Evolutionary conservation across 2,329 filamentous ascomycete species (phyloP).

Genomic region (Phaeosphaeria sp.): DNA sequence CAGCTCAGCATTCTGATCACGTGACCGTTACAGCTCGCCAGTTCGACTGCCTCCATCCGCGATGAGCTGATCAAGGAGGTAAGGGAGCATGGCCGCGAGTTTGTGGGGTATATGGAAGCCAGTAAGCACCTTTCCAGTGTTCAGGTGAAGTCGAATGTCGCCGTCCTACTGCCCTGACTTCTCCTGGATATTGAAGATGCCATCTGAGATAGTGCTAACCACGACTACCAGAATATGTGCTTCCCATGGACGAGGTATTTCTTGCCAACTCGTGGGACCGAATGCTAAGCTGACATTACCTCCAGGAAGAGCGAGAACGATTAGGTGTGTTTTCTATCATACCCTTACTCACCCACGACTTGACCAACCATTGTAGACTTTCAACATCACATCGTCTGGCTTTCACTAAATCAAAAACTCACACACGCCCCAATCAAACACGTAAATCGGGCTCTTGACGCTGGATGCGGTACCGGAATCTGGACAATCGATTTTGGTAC

Average conservation of each 20-base stretch:
- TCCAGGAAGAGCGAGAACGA: constrained; percentile 18
- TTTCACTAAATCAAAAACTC: constrained; percentile 45
- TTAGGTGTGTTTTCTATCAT: constrained; percentile 4
- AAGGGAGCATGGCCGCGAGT: constrained; percentile 16
- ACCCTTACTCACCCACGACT: neutral
- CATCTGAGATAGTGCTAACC: constrained; percentile 3
- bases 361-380: constrained; percentile 18
- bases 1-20: neutral
- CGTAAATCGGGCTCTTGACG: constrained; percentile 43
- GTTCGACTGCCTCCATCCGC: constrained; percentile 15
- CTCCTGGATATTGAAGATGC: too few species aligned
- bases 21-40: constrained; percentile 6
- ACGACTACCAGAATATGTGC: constrained; percentile 16
- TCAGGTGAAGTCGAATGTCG: neutral
- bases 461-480: constrained; percentile 49
- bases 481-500: constrained; percentile 50
- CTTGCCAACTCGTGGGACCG: neutral
- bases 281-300: neutral
- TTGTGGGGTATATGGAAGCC: constrained; percentile 17
- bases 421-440: constrained; percentile 46
- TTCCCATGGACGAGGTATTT: constrained; percentile 26
- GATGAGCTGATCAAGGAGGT: constrained; percentile 18
- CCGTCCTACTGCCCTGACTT: neutral
- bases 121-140: constrained; percentile 3
- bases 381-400: constrained; percentile 47